These are phyloP conservation scores for Pythium periplocum DNA, from an alignment of 352 stramenopile genomes.

Conservation along the genomic window DNA sequence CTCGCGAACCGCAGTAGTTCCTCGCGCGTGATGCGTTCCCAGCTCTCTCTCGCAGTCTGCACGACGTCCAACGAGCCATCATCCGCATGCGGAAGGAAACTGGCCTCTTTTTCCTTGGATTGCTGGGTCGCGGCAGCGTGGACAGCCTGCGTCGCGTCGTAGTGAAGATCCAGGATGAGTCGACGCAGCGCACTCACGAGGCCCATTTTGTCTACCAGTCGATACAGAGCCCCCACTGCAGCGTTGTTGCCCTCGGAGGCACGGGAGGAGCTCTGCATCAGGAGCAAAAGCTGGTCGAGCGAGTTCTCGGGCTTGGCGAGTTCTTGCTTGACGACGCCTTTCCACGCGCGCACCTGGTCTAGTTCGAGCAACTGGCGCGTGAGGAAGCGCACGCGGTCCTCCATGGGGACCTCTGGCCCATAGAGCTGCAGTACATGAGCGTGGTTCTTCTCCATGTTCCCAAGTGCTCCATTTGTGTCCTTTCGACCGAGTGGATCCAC, in stretches of 20 bases:
- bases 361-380: slow-evolving; percentile 35
- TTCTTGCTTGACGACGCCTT: slow-evolving; percentile 43
- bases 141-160: slow-evolving; percentile 22
- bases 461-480: no score
- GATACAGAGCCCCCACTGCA: slow-evolving; percentile 16
- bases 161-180: slow-evolving; percentile 55
- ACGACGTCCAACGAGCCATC: slow-evolving; percentile 38
- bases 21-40: slow-evolving; percentile 63
- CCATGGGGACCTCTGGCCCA: slow-evolving; percentile 21
- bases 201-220: slow-evolving; percentile 51
- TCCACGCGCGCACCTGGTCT: slow-evolving; percentile 49
- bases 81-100: slow-evolving; percentile 18
- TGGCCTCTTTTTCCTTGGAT: slow-evolving; percentile 19
- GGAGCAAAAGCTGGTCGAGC: slow-evolving; percentile 24
- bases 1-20: slow-evolving; percentile 56
- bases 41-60: slow-evolving; percentile 29
- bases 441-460: no score
- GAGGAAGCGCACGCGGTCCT: slow-evolving; percentile 43
- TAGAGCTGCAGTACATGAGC: slow-evolving; percentile 10
- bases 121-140: slow-evolving; percentile 20
- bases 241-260: no score
- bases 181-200: slow-evolving; percentile 49
- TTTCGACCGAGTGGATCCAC: background rate
- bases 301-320: slow-evolving; percentile 39
- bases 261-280: no score